Conservation (phyloP, 139 green algal genomes). For the Tetradesmus obliquus region DNA sequence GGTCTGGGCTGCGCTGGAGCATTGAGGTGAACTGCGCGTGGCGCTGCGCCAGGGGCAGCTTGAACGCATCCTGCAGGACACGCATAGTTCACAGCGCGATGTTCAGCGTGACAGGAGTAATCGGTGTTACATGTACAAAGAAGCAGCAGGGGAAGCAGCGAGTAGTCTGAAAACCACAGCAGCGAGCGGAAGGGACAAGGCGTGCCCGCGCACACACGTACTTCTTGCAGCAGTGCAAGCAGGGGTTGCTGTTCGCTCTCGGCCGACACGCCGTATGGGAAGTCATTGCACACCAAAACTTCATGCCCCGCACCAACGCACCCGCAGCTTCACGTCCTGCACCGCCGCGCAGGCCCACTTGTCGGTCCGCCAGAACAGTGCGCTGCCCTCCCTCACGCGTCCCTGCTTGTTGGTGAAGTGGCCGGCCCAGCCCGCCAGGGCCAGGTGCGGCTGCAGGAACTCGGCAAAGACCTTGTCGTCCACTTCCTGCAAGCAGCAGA, state of each 20-base stretch:
- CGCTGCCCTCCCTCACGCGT: slow-evolving; percentile 77
- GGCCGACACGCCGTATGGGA: no score
- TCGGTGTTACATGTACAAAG: background rate
- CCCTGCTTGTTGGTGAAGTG: slow-evolving; percentile 87
- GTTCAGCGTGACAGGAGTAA: no score
- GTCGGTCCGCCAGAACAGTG: slow-evolving; percentile 62
- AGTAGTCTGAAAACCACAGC: no score
- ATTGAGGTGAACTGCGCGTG: background rate
- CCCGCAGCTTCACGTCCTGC: slow-evolving; percentile 65
- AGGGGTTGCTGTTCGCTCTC: no score
- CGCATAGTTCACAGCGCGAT: no score
- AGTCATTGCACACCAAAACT: no score
- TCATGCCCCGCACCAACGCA: slow-evolving; percentile 47
- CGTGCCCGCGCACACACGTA: no score
- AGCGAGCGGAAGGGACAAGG: no score
- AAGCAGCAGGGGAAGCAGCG: slow-evolving; percentile 13
- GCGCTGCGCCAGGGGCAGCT: slow-evolving; percentile 3
- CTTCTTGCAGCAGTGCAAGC: no score
- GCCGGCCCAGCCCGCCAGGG: slow-evolving; percentile 45
- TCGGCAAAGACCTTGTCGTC: slow-evolving; percentile 80
- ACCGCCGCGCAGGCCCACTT: slow-evolving; percentile 56
- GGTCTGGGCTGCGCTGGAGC: slow-evolving; percentile 57
- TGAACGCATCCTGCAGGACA: slow-evolving; percentile 22
- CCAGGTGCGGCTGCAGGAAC: slow-evolving; percentile 72
- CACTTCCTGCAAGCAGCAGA: slow-evolving; percentile 86